Conservation (phyloP, 2,329 filamentous ascomycete species). For the Paraphoma chrysanthemicola region DNA sequence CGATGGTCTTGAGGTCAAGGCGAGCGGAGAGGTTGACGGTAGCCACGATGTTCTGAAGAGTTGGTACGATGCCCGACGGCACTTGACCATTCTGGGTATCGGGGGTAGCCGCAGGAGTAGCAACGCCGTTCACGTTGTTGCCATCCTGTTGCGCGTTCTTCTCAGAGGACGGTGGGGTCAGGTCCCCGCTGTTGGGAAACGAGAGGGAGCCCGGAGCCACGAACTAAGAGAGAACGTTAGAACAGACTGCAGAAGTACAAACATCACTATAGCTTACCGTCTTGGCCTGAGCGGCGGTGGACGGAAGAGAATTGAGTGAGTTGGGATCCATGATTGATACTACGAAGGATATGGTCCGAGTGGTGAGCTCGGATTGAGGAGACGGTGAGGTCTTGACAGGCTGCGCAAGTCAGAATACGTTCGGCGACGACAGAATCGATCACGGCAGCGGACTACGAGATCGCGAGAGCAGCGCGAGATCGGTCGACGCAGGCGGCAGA, state of each 20-base stretch:
- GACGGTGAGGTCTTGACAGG: slow-evolving; percentile 40
- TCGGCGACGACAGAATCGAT: slow-evolving; percentile 36
- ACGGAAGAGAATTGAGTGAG: slow-evolving; percentile 86
- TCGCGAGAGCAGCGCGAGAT: slow-evolving; percentile 39
- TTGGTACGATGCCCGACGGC: slow-evolving; percentile 71
- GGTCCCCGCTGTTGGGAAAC: slow-evolving; percentile 81
- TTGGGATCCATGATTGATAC: slow-evolving; percentile 72
- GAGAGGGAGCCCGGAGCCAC: slow-evolving; percentile 91
- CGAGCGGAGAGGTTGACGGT: slow-evolving; percentile 99
- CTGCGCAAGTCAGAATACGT: slow-evolving; percentile 43
- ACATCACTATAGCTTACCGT: slow-evolving; percentile 56
- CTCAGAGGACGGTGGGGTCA: slow-evolving; percentile 80
- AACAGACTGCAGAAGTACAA: slow-evolving; percentile 12
- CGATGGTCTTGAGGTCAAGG: slow-evolving; percentile 97
- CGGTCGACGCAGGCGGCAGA: slow-evolving; percentile 37
- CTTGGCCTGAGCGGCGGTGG: slow-evolving; percentile 91
- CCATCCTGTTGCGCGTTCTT: slow-evolving; percentile 66
- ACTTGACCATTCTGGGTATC: slow-evolving; percentile 68
- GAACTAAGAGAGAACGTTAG: slow-evolving; percentile 54
- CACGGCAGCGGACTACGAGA: slow-evolving; percentile 38
- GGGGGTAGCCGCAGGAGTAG: slow-evolving; percentile 91
- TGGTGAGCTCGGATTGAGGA: slow-evolving; percentile 34
- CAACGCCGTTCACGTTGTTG: slow-evolving; percentile 70
- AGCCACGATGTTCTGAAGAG: slow-evolving; percentile 82
- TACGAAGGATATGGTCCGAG: slow-evolving; percentile 37